These are phyloP conservation scores for Endoconidiophora laricicola DNA, from an alignment of 2,329 filamentous ascomycete species.

Conservation along the genomic window DNA sequence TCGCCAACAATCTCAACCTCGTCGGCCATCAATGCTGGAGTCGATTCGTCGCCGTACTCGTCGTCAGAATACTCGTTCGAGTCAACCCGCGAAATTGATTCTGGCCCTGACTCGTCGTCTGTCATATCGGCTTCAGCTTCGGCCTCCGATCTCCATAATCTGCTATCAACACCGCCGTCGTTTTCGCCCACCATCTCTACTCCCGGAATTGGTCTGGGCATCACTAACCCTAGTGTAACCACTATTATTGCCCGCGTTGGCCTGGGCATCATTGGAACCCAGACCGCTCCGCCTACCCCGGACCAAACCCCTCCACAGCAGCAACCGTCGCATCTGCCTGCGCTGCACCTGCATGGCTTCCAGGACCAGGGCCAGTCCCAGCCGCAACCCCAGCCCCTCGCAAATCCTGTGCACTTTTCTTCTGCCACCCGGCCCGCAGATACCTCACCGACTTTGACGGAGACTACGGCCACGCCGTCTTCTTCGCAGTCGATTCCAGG, in stretches of 20 bases:
- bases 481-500: background rate
- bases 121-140: background rate
- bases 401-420: background rate
- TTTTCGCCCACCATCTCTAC: background rate
- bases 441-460: constrained; percentile 1
- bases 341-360: background rate
- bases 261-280: constrained; percentile 2
- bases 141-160: background rate
- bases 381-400: background rate
- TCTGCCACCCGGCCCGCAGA: background rate
- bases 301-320: constrained; percentile 7
- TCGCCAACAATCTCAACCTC: background rate
- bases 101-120: background rate
- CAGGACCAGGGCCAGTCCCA: background rate
- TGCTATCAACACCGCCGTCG: background rate
- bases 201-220: background rate
- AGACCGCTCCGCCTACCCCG: constrained; percentile 6
- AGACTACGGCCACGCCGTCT: constrained; percentile 3
- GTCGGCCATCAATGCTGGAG: background rate
- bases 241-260: background rate
- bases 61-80: background rate
- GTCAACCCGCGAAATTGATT: background rate
- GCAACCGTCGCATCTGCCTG: background rate
- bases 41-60: background rate
- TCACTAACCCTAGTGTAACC: background rate